Base-by-base conservation (phyloP, 78 protist genomes). In the Dictyostelium purpureum region DNA sequence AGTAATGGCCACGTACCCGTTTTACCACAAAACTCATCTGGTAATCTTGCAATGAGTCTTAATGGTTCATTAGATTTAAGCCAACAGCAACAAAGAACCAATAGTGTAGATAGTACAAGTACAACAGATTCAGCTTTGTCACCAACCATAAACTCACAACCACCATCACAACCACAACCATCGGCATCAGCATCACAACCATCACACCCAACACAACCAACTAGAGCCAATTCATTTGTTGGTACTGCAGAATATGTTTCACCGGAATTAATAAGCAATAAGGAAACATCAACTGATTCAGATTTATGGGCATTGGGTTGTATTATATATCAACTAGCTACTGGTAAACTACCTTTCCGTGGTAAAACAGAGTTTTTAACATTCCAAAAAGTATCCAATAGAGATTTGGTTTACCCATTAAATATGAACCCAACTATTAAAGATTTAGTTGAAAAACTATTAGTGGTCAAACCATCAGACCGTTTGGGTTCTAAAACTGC, bases 231-330 rank as follows among this genome's bases (percentile, higher is more conserved):
- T 56, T 90, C 94, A 28, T 90, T 90, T 70, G 94, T 90, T 21
- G 94, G 94, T 16, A 90, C 94, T 10, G 98, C 98, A 5, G 97
- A 97, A 87, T 98, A 97, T 79, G 98, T 97, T 14, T 89, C 98
- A 24, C 99, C 99, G 4, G 98, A 97, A 70, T 18, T 96, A 35
- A 89, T 97, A 24, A 93, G 82, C 21, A 78, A 83, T 69, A 90
- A 90, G 31, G 89, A 81, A 52, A 90, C 91, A 31, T 71, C 90
- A 4, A 94, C 88, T 56, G 88, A 90, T 59, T 90, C 98, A 28
- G 99, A 98, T 52, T 54, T 97, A 61, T 98, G 99, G 99, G 96
- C 97, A 47, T 70, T 97, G 16, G 99, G 98, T 9, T 98, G 99
- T 76, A 96, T 97, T 38, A 16, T 98, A n/a, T 98, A 87, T 80